phyloP scores from a whole-genome alignment of 805 yeast species.

The Ogataea paradorogensis region DNA sequence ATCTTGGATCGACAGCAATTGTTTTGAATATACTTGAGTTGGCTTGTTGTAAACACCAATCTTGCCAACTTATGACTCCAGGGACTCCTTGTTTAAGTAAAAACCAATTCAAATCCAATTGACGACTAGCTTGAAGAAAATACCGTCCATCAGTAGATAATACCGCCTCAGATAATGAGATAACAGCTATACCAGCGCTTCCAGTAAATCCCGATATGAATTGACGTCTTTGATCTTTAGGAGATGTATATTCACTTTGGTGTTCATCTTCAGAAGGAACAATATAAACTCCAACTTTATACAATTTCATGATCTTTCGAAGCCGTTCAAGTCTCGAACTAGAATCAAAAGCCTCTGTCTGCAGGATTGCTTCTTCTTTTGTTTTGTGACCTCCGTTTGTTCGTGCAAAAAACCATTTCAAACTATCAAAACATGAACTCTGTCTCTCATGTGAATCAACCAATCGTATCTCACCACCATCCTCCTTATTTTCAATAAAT shows the following conservation, averaged over 20 bases:
- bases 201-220: constrained; percentile 90
- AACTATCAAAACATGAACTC: constrained; percentile 20
- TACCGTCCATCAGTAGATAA: constrained; percentile 94
- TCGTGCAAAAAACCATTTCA: constrained; percentile 16
- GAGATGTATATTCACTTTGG: constrained; percentile 83
- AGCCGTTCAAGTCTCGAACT: constrained; percentile 37
- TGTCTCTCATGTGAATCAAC: constrained; percentile 20
- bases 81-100: constrained; percentile 74
- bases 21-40: constrained; percentile 43
- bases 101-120: constrained; percentile 76
- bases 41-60: constrained; percentile 65
- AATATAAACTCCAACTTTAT: constrained; percentile 51
- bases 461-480: constrained; percentile 6
- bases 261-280: constrained; percentile 86
- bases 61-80: constrained; percentile 76
- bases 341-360: constrained; percentile 26
- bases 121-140: constrained; percentile 84
- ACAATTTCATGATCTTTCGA: constrained; percentile 43
- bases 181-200: constrained; percentile 88
- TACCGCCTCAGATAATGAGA: constrained; percentile 66
- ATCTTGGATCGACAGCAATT: constrained; percentile 81
- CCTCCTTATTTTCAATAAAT: constrained; percentile 14
- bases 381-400: background rate
- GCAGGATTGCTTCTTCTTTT: background rate
- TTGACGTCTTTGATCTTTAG: constrained; percentile 77